These are phyloP conservation scores for Acanthamoeba culbertsoni DNA, from an alignment of 208 protist species.

Conservation along the genomic window DNA sequence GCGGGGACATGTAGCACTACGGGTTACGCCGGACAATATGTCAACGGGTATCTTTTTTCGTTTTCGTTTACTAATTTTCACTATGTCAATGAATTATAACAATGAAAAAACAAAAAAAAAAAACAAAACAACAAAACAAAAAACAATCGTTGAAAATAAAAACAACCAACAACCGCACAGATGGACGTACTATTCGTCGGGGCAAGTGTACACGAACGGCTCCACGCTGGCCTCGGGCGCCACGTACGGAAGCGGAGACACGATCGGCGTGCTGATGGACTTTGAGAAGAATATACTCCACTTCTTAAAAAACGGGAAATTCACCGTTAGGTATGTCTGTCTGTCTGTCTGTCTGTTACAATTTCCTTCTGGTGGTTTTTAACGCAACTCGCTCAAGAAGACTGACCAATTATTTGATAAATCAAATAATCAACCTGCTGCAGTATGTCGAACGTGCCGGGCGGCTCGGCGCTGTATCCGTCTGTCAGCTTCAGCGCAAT, in stretches of 20 bases:
- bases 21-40: not conserved
- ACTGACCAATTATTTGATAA: not conserved
- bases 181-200: slow-evolving; percentile 37
- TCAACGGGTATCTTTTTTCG: not conserved
- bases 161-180: too few relatives aligned
- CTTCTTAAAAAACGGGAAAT: slow-evolving; percentile 27
- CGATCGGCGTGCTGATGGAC: not conserved
- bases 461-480: not conserved
- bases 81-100: too few relatives aligned
- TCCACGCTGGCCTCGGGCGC: not conserved
- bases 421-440: not conserved
- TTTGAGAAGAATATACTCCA: not conserved
- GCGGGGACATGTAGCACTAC: not conserved
- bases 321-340: not conserved
- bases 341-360: not conserved
- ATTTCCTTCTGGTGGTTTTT: not conserved
- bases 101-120: too few relatives aligned
- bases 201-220: not conserved
- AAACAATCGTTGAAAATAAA: too few relatives aligned
- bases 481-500: not conserved
- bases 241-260: not conserved
- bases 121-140: too few relatives aligned
- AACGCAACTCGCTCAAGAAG: not conserved
- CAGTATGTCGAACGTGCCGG: not conserved
- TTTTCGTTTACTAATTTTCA: too few relatives aligned